phyloP scores from a whole-genome alignment of 805 yeast genomes.

The Wickerhamiella musiphila region DNA sequence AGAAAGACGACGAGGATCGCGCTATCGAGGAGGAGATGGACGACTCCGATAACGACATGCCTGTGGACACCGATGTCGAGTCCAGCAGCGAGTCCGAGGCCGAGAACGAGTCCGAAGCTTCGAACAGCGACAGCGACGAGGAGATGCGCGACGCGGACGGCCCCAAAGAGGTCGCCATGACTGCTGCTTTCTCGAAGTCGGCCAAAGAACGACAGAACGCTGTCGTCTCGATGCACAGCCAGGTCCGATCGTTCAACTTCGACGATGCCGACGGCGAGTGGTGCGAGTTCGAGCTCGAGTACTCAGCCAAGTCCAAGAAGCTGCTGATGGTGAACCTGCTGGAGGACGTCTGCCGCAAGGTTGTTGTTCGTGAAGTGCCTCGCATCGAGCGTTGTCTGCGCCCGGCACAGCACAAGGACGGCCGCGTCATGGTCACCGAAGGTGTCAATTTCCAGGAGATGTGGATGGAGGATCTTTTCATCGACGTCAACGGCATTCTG shows the following conservation, averaged over 20 bases:
- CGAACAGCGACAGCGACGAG: conserved; percentile 6
- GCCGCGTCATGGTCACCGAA: conserved; percentile 75
- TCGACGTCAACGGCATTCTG: conserved; percentile 73
- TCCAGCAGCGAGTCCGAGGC: conserved; percentile 4
- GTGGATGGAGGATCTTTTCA: conserved; percentile 95
- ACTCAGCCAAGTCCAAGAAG: conserved; percentile 76
- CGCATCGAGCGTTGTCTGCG: conserved; percentile 84
- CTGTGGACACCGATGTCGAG: conserved; percentile 24
- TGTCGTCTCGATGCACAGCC: conserved; percentile 53
- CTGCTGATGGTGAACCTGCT: conserved; percentile 92
- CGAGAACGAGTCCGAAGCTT: conserved; percentile 2
- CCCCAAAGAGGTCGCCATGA: not conserved
- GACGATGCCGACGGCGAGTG: conserved; percentile 80
- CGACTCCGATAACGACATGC: conserved; percentile 17
- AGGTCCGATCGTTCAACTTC: conserved; percentile 66
- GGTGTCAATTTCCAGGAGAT: conserved; percentile 95
- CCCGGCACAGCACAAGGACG: conserved; percentile 53
- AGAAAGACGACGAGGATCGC: conserved; percentile 73
- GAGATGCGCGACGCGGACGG: conserved; percentile 12
- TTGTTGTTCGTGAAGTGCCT: conserved; percentile 86
- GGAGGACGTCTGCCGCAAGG: conserved; percentile 76
- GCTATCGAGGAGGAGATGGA: conserved; percentile 35
- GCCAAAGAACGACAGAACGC: conserved; percentile 80
- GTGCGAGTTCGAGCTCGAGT: conserved; percentile 79
- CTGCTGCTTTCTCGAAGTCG: conserved; percentile 29